Conservation (phyloP, 805 yeast species). For the Scheffersomyces ergatensis region DNA sequence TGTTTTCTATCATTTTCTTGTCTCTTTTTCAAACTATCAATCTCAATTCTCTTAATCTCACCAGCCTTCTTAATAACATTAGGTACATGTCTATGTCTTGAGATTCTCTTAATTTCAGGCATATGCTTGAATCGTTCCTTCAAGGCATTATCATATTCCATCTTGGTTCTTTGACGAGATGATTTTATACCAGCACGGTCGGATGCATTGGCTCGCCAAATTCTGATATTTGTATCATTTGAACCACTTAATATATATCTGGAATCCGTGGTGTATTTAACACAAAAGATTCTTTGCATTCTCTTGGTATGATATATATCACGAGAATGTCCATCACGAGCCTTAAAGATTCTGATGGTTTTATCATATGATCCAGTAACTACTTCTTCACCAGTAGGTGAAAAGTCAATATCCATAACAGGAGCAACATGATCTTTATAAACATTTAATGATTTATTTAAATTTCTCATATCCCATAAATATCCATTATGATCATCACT, state of each 20-base stretch:
- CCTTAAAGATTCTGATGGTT: slow-evolving; percentile 77
- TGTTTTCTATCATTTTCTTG: slow-evolving; percentile 82
- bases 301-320: slow-evolving; percentile 96
- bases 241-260: slow-evolving; percentile 86
- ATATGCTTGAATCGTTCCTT: slow-evolving; percentile 90
- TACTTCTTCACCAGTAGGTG: slow-evolving; percentile 95
- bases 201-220: slow-evolving; percentile 89
- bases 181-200: slow-evolving; percentile 82
- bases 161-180: slow-evolving; percentile 71
- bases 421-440: slow-evolving; percentile 96
- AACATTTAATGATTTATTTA: slow-evolving; percentile 77
- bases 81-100: slow-evolving; percentile 92
- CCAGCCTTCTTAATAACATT: slow-evolving; percentile 81
- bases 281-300: slow-evolving; percentile 92
- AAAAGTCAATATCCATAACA: slow-evolving; percentile 89
- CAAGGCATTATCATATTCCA: slow-evolving; percentile 88
- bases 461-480: slow-evolving; percentile 93
- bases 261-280: slow-evolving; percentile 84
- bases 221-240: slow-evolving; percentile 91
- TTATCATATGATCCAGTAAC: slow-evolving; percentile 96
- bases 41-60: slow-evolving; percentile 78
- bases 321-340: slow-evolving; percentile 84
- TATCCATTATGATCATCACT: slow-evolving; percentile 94
- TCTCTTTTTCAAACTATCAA: slow-evolving; percentile 70
- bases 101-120: slow-evolving; percentile 92